phyloP scores from a whole-genome alignment of 768 basidiomycete species.

The Amanita molliuscula region DNA sequence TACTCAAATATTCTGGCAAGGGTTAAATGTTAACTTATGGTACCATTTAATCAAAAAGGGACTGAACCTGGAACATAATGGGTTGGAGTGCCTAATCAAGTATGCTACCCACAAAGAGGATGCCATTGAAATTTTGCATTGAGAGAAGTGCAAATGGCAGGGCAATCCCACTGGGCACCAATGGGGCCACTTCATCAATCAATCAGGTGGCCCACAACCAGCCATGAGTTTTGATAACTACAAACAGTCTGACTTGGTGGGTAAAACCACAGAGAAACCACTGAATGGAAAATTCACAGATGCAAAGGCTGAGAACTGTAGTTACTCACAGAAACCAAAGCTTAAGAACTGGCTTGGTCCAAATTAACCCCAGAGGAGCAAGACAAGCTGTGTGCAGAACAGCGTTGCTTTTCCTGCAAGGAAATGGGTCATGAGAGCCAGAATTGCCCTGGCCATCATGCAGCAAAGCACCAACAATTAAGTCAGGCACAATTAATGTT shows the following conservation, averaged over 20 bases:
- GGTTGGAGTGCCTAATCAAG: constrained; percentile 15
- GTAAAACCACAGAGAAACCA: no score
- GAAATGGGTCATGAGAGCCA: constrained; percentile 13
- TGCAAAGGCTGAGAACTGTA: neutral
- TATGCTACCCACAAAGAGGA: constrained; percentile 21
- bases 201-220: neutral
- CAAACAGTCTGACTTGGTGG: neutral
- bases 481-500: constrained; percentile 2
- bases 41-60: constrained; percentile 17
- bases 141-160: neutral
- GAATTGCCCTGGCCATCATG: constrained; percentile 11
- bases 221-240: neutral
- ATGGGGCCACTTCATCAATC: constrained; percentile 1
- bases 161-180: neutral
- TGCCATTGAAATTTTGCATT: neutral
- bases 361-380: constrained; percentile 8
- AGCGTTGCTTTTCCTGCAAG: constrained; percentile 14
- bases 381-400: constrained; percentile 10
- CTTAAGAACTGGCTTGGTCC: neutral
- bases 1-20: constrained; percentile 24
- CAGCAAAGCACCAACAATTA: constrained; percentile 8
- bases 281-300: no score
- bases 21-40: constrained; percentile 16
- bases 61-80: constrained; percentile 15
- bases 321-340: neutral